Base-by-base conservation (phyloP, 2,329 filamentous ascomycete species). In the Sporothrix protearum region DNA sequence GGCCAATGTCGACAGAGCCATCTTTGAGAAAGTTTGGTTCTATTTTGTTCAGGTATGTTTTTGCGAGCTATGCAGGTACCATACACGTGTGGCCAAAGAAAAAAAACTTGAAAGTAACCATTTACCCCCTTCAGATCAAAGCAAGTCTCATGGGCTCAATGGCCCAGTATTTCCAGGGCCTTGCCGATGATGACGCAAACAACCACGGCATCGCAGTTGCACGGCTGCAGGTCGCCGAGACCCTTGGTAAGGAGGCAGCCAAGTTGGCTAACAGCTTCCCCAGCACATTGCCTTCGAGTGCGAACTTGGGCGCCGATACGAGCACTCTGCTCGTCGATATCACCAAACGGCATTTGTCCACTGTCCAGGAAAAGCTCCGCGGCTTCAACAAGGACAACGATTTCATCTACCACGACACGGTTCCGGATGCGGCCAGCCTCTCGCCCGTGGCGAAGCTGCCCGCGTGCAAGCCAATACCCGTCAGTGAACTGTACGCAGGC, bases 11-110 rank as follows among this genome's bases (percentile, higher is more conserved):
- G 91, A 89, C 73, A 96, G 92, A 79, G 93, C 90, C 28, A 89
- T 97, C 5, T 98, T 99, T 77, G 96, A 98, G 80, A 96, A 96
- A 78, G 91, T 95, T 8, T 99, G 96, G 96, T 83, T 96, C 74
- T 83, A 92, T 74, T 88, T 98, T 77, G 88, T 90, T 68, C 92
- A 95, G 85, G 90, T 92, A 85, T 72, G 85, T 78, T 45, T 42
- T n/a, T n/a, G n/a, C n/a, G n/a, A n/a, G n/a, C n/a, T n/a, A n/a
- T n/a, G n/a, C n/a, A n/a, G n/a, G n/a, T n/a, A n/a, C n/a, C n/a
- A n/a, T n/a, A n/a, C n/a, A n/a, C n/a, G n/a, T n/a, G n/a, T n/a
- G n/a, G n/a, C n/a, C n/a, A n/a, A n/a, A n/a, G n/a, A n/a, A n/a
- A n/a, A n/a, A n/a, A n/a, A n/a, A n/a, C n/a, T n/a, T n/a, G n/a